phyloP scores from a whole-genome alignment of 345 rosid genomes.

The Hypericum androsaemum region DNA sequence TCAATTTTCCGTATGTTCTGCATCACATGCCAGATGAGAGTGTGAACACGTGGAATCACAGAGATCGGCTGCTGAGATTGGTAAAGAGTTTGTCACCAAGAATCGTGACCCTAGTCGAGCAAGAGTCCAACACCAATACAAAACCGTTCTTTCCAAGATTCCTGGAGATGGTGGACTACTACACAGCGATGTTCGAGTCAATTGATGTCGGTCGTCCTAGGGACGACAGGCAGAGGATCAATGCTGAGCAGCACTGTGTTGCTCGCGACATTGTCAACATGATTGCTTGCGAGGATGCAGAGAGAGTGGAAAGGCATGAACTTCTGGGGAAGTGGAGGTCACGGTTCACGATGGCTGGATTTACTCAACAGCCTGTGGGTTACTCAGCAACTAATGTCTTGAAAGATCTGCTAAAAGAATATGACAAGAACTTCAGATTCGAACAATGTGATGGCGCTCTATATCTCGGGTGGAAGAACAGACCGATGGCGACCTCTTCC shows the following conservation, averaged over 20 bases:
- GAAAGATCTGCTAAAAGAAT: slow-evolving; percentile 35
- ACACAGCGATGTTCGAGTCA: slow-evolving; percentile 74
- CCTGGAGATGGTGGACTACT: slow-evolving; percentile 54
- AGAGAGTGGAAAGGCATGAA: slow-evolving; percentile 82
- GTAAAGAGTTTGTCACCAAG: slow-evolving; percentile 76
- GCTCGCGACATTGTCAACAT: slow-evolving; percentile 81
- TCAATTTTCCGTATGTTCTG: slow-evolving; percentile 73
- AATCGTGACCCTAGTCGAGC: slow-evolving; percentile 65
- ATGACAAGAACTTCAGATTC: slow-evolving; percentile 37
- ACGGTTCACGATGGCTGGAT: slow-evolving; percentile 63
- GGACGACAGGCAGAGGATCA: slow-evolving; percentile 58
- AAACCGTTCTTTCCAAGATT: slow-evolving; percentile 58
- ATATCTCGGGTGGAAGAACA: slow-evolving; percentile 58
- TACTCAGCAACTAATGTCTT: slow-evolving; percentile 29
- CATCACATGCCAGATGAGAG: slow-evolving; percentile 99
- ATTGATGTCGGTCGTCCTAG: slow-evolving; percentile 48
- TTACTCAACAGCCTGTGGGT: slow-evolving; percentile 34
- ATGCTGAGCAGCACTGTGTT: slow-evolving; percentile 76
- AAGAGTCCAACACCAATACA: slow-evolving; percentile 79
- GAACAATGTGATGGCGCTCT: slow-evolving; percentile 45
- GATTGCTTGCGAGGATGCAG: slow-evolving; percentile 73
- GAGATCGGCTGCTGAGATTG: slow-evolving; percentile 68
- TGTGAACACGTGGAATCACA: slow-evolving; percentile 60
- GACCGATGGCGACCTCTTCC: slow-evolving; percentile 60
- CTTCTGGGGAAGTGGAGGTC: slow-evolving; percentile 62